Base-by-base conservation (phyloP, 2,329 filamentous ascomycete genomes). In the Elsinoe ampelina region DNA sequence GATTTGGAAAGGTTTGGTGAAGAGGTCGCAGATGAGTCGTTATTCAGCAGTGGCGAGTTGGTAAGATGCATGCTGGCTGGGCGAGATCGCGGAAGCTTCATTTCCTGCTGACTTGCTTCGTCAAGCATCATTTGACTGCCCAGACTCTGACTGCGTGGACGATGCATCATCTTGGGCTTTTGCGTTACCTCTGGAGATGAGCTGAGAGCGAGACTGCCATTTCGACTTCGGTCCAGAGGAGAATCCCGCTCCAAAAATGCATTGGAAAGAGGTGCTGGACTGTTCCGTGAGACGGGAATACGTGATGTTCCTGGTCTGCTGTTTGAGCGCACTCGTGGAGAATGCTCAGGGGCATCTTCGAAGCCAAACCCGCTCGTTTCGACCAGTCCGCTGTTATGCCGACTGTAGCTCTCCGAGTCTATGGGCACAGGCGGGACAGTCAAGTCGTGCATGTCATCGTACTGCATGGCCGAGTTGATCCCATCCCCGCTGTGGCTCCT, bases 281-380 rank as follows among this genome's bases (percentile, higher is more conserved):
- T 95, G 12, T 80, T 75, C 64, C 89, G 91, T 30, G 89, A 84
- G 36, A 97, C 79, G 1, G 93, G 93, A 67, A 98, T 96, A 55
- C 89, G 84, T 43, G 92, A 95, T 2, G 80, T 74, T 73, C 81
- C 74, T 30, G 74, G 73, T 57, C 74, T 59, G 22, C 52, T 63
- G 61, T 52, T 64, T 72, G 79, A 86, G 65, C 78, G 61, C 68
- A 73, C 62, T 63, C 80, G 75, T 8, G 75, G 73, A 22, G 85
- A 84, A 60, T 88, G 86, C 67, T 95, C 90, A 63, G 91, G 87
- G 5, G 45, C 48, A 39, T 52, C 56, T 30, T 58, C 56, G 19
- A 56, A 56, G 3, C 54, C 54, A 15, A 56, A 56, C 3, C 54
- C 54, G 41, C 19, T 56, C 22, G 54, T 56, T 41, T 56, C 54